These are phyloP conservation scores for Kwoniella heveanensis DNA, from an alignment of 768 basidiomycete species.

Conservation along the genomic window DNA sequence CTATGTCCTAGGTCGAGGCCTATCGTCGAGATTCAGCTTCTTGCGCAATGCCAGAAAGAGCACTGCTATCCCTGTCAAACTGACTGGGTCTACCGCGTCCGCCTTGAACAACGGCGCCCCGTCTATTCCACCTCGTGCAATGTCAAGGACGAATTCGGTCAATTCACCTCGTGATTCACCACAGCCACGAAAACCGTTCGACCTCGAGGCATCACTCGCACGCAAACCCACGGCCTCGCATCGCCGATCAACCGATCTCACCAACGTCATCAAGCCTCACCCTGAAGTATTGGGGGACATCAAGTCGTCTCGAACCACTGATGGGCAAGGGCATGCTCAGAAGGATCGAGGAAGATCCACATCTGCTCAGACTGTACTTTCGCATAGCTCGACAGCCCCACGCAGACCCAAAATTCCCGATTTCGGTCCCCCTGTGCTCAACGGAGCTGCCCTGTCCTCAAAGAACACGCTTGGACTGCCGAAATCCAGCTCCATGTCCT, in stretches of 20 bases:
- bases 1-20: slow-evolving; percentile 8
- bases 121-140: slow-evolving; percentile 5
- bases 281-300: slow-evolving; percentile 21
- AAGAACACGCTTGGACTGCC: slow-evolving; percentile 31
- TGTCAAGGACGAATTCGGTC: slow-evolving; percentile 29
- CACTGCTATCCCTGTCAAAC: neutral
- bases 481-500: slow-evolving; percentile 32
- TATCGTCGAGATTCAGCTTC: slow-evolving; percentile 25
- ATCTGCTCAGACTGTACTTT: slow-evolving; percentile 29
- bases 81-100: too few relatives aligned
- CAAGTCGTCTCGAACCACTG: neutral
- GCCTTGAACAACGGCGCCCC: neutral
- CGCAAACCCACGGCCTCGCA: slow-evolving; percentile 19
- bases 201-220: slow-evolving; percentile 23
- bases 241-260: slow-evolving; percentile 30
- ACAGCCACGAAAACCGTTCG: slow-evolving; percentile 10
- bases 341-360: slow-evolving; percentile 31
- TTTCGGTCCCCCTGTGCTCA: slow-evolving; percentile 16
- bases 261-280: slow-evolving; percentile 21
- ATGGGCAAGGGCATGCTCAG: neutral
- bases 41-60: slow-evolving; percentile 15
- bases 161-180: slow-evolving; percentile 26
- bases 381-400: slow-evolving; percentile 9
- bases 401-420: slow-evolving; percentile 25
- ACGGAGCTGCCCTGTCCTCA: slow-evolving; percentile 13